Percentiles rank a stretch among this genome's conserved stretches.
These are phyloP conservation scores for Kalmusia sp. DNA, from an alignment of 2,329 filamentous ascomycete genomes.

Conservation along the genomic window DNA sequence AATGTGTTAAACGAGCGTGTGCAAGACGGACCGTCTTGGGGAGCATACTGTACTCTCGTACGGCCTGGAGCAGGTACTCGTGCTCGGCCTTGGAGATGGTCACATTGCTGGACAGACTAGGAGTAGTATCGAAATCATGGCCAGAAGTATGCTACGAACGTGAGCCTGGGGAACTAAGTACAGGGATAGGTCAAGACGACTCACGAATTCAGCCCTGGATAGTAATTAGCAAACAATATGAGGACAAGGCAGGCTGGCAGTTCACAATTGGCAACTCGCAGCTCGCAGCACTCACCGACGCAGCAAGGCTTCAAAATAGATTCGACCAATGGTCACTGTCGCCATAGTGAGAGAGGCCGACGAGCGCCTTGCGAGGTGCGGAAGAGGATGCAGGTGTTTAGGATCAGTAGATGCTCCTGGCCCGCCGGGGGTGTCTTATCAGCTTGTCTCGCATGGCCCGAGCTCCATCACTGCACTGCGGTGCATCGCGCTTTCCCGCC, in stretches of 20 bases:
- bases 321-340: constrained; percentile 65
- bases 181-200: constrained; percentile 31
- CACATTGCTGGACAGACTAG: constrained; percentile 51
- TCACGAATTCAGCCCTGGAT: constrained; percentile 57
- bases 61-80: constrained; percentile 57
- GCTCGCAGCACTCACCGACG: constrained; percentile 59
- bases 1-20: constrained; percentile 6
- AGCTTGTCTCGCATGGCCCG: constrained; percentile 26
- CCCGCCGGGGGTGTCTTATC: constrained; percentile 25
- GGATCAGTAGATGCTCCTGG: not conserved
- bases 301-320: constrained; percentile 67
- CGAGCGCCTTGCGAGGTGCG: constrained; percentile 12
- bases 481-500: constrained; percentile 17
- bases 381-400: constrained; percentile 8
- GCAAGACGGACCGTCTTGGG: too few relatives aligned
- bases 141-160: constrained; percentile 49
- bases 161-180: not conserved
- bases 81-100: constrained; percentile 68
- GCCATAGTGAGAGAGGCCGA: constrained; percentile 38
- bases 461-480: constrained; percentile 18
- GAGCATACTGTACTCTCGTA: constrained; percentile 63
- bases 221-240: constrained; percentile 29
- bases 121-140: constrained; percentile 46
- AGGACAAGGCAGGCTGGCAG: constrained; percentile 6
- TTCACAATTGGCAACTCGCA: too few relatives aligned